A percentile compares a stretch with the other conserved stretches of the same genome.
Conservation (phyloP, 768 basidiomycete species). For the Boletus huronensis region DNA sequence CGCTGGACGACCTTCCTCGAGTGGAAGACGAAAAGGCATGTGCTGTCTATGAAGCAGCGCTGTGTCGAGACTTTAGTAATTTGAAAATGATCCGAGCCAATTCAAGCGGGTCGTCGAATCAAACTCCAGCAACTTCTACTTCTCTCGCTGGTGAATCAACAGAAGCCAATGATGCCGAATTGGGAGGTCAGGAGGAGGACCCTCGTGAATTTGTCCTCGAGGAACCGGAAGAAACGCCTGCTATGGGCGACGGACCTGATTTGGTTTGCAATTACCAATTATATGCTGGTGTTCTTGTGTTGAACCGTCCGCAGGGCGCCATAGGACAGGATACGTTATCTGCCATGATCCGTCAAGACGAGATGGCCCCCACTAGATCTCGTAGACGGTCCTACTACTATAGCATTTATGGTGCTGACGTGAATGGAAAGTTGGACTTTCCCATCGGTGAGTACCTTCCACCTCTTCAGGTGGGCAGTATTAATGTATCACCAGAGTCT, state of each 20-base stretch:
- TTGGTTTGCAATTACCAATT: slow-evolving; percentile 18
- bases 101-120: slow-evolving; percentile 13
- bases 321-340: slow-evolving; percentile 72
- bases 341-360: slow-evolving; percentile 72
- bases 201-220: slow-evolving; percentile 15
- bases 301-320: slow-evolving; percentile 44
- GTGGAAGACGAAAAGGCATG: slow-evolving; percentile 48
- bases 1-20: slow-evolving; percentile 53
- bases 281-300: neutral
- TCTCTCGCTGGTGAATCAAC: slow-evolving; percentile 10
- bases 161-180: slow-evolving; percentile 7
- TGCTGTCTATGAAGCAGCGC: slow-evolving; percentile 42
- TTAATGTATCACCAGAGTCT: slow-evolving; percentile 41
- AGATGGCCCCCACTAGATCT: slow-evolving; percentile 54
- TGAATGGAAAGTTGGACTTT: slow-evolving; percentile 51
- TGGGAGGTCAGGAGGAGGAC: slow-evolving; percentile 15
- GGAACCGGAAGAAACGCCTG: slow-evolving; percentile 15
- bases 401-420: slow-evolving; percentile 36
- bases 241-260: slow-evolving; percentile 18
- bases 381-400: slow-evolving; percentile 55
- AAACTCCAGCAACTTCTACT: neutral
- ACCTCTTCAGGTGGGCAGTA: neutral
- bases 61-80: slow-evolving; percentile 53
- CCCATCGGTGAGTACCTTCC: slow-evolving; percentile 45
- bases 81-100: slow-evolving; percentile 27